These are phyloP conservation scores for Fraxinus albicans DNA, from an alignment of 305 asterid species.

Conservation along the genomic window DNA sequence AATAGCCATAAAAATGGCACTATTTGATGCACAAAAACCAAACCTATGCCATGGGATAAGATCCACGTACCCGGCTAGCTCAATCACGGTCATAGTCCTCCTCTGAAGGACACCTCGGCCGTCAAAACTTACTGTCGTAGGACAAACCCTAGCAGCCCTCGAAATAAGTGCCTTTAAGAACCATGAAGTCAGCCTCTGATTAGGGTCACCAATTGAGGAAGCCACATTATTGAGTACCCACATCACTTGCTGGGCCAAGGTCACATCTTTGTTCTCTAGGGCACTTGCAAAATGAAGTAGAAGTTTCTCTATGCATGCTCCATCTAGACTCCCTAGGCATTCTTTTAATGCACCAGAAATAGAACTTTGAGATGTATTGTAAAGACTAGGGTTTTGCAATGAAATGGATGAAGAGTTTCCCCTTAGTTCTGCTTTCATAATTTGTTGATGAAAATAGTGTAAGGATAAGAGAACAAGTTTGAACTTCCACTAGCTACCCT, in stretches of 20 bases:
- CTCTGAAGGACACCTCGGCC: conserved; percentile 20
- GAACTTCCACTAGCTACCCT: conserved; percentile 12
- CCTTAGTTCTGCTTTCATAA: conserved; percentile 56
- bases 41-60: conserved; percentile 80
- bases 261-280: conserved; percentile 65
- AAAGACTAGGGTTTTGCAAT: conserved; percentile 39
- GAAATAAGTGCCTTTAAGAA: conserved; percentile 61
- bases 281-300: conserved; percentile 70
- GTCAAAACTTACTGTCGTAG: conserved; percentile 35
- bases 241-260: conserved; percentile 83
- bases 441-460: background rate
- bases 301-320: conserved; percentile 78
- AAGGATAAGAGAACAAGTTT: conserved; percentile 10
- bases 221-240: conserved; percentile 91
- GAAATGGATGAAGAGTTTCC: conserved; percentile 35
- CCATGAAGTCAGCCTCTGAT: conserved; percentile 69
- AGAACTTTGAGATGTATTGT: conserved; percentile 39
- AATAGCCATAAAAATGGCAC: conserved; percentile 47
- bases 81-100: conserved; percentile 61
- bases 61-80: conserved; percentile 77
- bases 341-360: conserved; percentile 49
- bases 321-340: conserved; percentile 59
- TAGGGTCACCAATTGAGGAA: conserved; percentile 65
- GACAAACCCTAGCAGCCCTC: conserved; percentile 55
- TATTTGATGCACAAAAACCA: conserved; percentile 68